Evolutionary conservation across 108 stramenopile species (phyloP), one percentile per base, ranked within the genome.

Genomic region (Schizochytrium sp.): DNA sequence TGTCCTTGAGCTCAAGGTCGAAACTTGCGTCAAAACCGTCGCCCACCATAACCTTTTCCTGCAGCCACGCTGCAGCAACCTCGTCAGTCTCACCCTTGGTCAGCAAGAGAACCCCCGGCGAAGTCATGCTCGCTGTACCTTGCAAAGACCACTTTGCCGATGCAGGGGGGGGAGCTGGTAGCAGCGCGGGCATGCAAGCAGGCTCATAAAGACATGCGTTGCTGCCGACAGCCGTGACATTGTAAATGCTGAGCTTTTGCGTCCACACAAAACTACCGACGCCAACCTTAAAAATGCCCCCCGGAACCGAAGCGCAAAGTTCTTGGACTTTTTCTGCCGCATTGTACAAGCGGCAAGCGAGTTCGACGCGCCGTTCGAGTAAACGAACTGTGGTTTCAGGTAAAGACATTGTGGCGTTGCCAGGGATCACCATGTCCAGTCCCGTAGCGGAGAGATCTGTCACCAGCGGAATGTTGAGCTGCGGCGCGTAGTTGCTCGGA

Each of bases 281-380:
- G 76, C 48, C 45, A 1, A 83, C 51, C 76, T 83, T 47, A 18
- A 83, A 47, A 28, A 83, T n/a, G 28, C 76, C 76, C 19, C 25
- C 45, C 0, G 76, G 45, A 12, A 83, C 51, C n/a, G 48, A 53
- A 12, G 48, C 76, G 28, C 76, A 83, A 6, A 83, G 76, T 4
- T 47, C 10, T 23, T 53, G 51, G 76, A 47, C 48, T 5, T 83
- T 83, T 83, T 83, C 76, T 6, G 76, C 76, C 19, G 76, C 76
- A 23, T 83, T 83, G 76, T 83, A 83, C 19, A 83, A 45, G n/a
- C 76, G 76, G 76, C 76, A 83, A 55, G 76, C 76, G 6, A 53
- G 76, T 23, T 83, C 76, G 19, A 23, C 48, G n/a, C 28, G 19
- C 43, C 23, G 45, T 6, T 83, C 51, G 18, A 53, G 25, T 12